phyloP scores from a whole-genome alignment of 768 basidiomycete species.

The Amanita pseudoporphyria region DNA sequence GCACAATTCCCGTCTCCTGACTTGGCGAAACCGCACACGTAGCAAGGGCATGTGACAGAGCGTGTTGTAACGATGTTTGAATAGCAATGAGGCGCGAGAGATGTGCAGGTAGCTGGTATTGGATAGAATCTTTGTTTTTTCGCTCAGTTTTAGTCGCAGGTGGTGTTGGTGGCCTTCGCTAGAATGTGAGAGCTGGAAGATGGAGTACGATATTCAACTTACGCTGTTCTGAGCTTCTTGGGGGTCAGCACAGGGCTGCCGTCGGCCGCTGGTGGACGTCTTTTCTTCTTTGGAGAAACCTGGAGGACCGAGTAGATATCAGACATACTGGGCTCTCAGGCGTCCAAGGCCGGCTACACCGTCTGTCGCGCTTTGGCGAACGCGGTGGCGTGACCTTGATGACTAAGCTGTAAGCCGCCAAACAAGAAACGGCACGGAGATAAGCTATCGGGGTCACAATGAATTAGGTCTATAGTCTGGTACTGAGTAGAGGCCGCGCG shows the following conservation, averaged over 20 bases:
- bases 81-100: slow-evolving; percentile 53
- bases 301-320: slow-evolving; percentile 52
- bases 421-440: no score
- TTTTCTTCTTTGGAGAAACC: slow-evolving; percentile 65
- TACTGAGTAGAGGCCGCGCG: no score
- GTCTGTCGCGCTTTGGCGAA: not conserved
- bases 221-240: slow-evolving; percentile 58
- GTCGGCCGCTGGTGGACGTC: slow-evolving; percentile 41
- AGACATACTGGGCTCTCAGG: slow-evolving; percentile 29
- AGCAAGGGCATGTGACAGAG: slow-evolving; percentile 77
- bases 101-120: slow-evolving; percentile 38
- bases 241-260: slow-evolving; percentile 52
- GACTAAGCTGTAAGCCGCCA: not conserved
- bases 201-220: slow-evolving; percentile 15
- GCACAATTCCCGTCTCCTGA: slow-evolving; percentile 64
- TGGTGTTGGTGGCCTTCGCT: slow-evolving; percentile 45
- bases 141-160: slow-evolving; percentile 38
- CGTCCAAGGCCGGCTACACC: not conserved
- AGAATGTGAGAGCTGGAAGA: slow-evolving; percentile 1
- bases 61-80: slow-evolving; percentile 69
- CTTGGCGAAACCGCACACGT: slow-evolving; percentile 73
- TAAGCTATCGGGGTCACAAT: no score
- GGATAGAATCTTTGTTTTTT: slow-evolving; percentile 10
- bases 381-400: slow-evolving; percentile 4
- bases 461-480: no score